Evolutionary conservation across 1,284 basidiomycete genomes (phyloP), one percentile per base, ranked within the genome.

Genomic region (Cystobasidiaceae sp.): DNA sequence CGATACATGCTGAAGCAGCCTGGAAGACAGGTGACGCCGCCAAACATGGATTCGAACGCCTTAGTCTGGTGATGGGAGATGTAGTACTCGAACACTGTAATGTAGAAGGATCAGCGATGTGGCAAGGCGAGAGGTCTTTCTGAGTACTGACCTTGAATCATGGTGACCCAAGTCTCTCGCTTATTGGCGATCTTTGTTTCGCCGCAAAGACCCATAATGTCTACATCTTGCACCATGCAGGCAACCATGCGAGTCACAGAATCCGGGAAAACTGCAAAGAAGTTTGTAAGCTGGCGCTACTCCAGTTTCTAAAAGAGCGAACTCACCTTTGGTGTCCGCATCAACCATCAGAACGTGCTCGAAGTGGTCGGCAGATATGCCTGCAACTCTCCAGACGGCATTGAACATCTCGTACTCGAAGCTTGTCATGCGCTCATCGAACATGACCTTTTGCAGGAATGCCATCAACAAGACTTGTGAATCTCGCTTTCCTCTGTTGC

Each of bases 401-500:
- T 80, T 80, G 75, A 80, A 80, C 72, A 80, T 78, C 62, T 79
- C 78, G 73, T 79, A 79, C 70, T 80, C 79, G 71, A 80, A 78
- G 23, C 74, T 71, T 28, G 78, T 78, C 78, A 80, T 79, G 46
- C 79, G 73, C 72, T 80, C 79, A 71, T 80, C 79, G 56, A 80
- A 80, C 77, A 80, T 79, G 69, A 79, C 77, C 70, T 79, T 79
- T 66, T 80, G 79, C 64, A 80, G 71, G 72, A 80, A 79, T 19
- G 73, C 74, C 79, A 80, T 79, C 63, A 80, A 73, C 46, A 80
- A 65, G 72, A 98, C 94, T 79, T 98, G 96, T 75, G 87, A 89
- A 80, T 98, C 96, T 72, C 96, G 92, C 80, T 98, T 99, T 57
- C 96, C 96, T 77, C 94, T 87, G 79, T 98, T 98, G 64, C 96